A percentile compares a stretch with the other conserved stretches of the same genome.
phyloP scores from a whole-genome alignment of 2,329 filamentous ascomycete genomes.

The Xylariaceae sp. region DNA sequence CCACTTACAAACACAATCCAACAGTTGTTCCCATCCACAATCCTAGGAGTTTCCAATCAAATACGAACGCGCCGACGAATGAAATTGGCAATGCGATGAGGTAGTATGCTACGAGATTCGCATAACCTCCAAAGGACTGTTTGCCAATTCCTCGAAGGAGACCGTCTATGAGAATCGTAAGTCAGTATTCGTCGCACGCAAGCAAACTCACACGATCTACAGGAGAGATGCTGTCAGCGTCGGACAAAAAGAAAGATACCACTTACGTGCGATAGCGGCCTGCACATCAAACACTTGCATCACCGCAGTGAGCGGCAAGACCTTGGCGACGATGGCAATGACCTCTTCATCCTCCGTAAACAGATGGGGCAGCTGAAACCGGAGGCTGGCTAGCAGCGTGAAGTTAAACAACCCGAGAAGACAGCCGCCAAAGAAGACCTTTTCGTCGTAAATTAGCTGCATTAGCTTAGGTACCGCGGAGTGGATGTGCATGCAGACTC shows the following conservation, averaged over 20 bases:
- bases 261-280: slow-evolving; percentile 60
- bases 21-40: slow-evolving; percentile 76
- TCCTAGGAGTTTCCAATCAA: slow-evolving; percentile 71
- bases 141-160: slow-evolving; percentile 80
- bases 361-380: slow-evolving; percentile 68
- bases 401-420: slow-evolving; percentile 77
- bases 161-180: slow-evolving; percentile 45
- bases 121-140: slow-evolving; percentile 84
- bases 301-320: slow-evolving; percentile 75
- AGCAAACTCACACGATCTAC: not conserved
- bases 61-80: slow-evolving; percentile 69
- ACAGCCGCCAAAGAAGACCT: slow-evolving; percentile 58
- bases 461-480: not conserved
- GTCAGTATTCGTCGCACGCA: not conserved
- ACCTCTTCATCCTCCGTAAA: slow-evolving; percentile 72
- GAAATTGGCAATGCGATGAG: slow-evolving; percentile 77
- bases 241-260: no score
- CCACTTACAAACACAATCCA: slow-evolving; percentile 57
- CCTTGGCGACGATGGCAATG: slow-evolving; percentile 58
- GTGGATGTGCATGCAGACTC: slow-evolving; percentile 27
- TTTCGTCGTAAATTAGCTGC: slow-evolving; percentile 9
- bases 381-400: slow-evolving; percentile 59
- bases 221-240: not conserved
- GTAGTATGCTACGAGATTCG: slow-evolving; percentile 85
- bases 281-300: slow-evolving; percentile 89